Percentiles rank a stretch among this genome's conserved stretches.
Conservation (phyloP, 352 stramenopile genomes). For the Globisporangium middletonii region DNA sequence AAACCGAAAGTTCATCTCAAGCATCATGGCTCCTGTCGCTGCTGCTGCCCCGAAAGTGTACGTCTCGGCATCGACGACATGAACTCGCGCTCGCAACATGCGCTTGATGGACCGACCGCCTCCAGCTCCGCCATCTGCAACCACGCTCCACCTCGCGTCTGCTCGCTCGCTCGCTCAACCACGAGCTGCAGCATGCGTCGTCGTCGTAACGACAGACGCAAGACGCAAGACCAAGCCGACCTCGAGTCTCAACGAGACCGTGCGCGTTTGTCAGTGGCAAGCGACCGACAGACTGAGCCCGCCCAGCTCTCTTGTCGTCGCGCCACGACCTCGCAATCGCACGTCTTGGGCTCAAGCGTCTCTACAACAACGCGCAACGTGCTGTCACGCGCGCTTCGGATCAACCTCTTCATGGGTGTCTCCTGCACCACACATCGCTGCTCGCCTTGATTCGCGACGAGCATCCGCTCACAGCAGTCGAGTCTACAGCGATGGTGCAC, state of each 20-base stretch:
- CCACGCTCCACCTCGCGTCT: background rate
- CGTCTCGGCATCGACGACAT: slow-evolving; percentile 40
- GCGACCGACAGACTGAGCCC: background rate
- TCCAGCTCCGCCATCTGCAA: slow-evolving; percentile 1
- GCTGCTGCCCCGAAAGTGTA: slow-evolving; percentile 76
- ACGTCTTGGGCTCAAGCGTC: background rate
- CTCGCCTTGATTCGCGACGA: background rate
- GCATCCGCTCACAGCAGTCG: background rate
- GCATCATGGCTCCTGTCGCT: slow-evolving; percentile 65
- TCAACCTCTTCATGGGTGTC: slow-evolving; percentile 37
- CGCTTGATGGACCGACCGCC: background rate
- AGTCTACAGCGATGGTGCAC: slow-evolving; percentile 19
- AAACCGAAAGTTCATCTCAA: slow-evolving; percentile 81
- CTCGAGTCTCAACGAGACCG: too few relatives aligned
- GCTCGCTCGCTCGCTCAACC: too few relatives aligned
- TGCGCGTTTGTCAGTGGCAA: background rate
- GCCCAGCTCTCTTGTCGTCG: background rate
- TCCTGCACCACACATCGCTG: slow-evolving; percentile 21
- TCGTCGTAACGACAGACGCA: too few relatives aligned
- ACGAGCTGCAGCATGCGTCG: too few relatives aligned
- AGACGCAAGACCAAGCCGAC: too few relatives aligned
- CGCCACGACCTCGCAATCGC: background rate
- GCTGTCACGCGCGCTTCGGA: slow-evolving; percentile 9
- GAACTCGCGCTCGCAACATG: background rate
- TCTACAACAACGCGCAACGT: slow-evolving; percentile 3